These are phyloP conservation scores for Starmera stellimalicola DNA, from an alignment of 1,139 yeast genomes.

Conservation along the genomic window DNA sequence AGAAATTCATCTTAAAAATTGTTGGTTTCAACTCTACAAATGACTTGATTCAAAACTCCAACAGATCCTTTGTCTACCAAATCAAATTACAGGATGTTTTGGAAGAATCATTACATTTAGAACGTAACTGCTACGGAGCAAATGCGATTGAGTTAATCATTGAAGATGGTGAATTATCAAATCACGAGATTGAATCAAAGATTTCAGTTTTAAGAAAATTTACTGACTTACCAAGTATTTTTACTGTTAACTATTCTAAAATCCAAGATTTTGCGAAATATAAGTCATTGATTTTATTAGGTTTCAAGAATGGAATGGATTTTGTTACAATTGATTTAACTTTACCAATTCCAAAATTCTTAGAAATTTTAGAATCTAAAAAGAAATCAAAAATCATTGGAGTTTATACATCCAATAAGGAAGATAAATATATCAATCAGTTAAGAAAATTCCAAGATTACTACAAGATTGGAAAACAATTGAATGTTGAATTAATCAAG, in stretches of 20 bases:
- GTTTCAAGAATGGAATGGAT: conserved; percentile 58
- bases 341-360: conserved; percentile 25
- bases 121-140: conserved; percentile 55
- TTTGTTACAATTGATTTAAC: conserved; percentile 46
- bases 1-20: conserved; percentile 47
- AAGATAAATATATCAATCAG: conserved; percentile 48
- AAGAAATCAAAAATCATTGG: conserved; percentile 68
- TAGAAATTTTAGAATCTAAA: conserved; percentile 35
- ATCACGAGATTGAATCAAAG: conserved; percentile 61
- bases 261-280: conserved; percentile 76
- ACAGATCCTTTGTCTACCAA: conserved; percentile 61
- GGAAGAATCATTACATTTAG: conserved; percentile 37
- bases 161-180: conserved; percentile 49
- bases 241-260: conserved; percentile 64
- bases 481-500: conserved; percentile 70
- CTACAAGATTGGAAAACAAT: conserved; percentile 60
- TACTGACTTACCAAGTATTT: conserved; percentile 68
- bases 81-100: conserved; percentile 52
- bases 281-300: conserved; percentile 45
- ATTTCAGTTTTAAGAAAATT: conserved; percentile 57
- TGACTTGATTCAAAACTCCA: conserved; percentile 35
- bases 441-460: conserved; percentile 42
- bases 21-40: conserved; percentile 45
- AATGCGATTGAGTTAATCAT: conserved; percentile 80
- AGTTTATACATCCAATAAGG: conserved; percentile 68